Evolutionary conservation across 2,329 filamentous ascomycete species (phyloP).

Genomic region (Nakataea oryzae): DNA sequence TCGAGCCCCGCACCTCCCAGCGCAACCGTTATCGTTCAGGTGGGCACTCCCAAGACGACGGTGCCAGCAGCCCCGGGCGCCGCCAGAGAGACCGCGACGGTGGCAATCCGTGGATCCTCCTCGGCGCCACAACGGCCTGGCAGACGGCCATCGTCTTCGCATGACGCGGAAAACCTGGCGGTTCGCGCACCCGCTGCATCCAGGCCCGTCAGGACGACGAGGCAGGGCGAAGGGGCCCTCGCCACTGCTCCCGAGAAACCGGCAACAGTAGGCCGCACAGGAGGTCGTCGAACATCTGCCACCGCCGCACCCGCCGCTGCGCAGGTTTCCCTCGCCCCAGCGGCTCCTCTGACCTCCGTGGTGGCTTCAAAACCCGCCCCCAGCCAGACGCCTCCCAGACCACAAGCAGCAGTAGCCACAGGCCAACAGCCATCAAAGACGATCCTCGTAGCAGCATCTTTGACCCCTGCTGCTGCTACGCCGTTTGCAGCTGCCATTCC

Average conservation of each 20-base stretch:
- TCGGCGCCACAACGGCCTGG: not conserved
- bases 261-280: not conserved
- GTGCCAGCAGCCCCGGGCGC: slow-evolving; percentile 28
- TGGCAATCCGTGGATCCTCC: not conserved
- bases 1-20: not conserved
- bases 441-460: too few species aligned
- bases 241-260: not conserved
- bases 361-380: slow-evolving; percentile 1
- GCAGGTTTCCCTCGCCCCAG: not conserved
- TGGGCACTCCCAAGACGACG: slow-evolving; percentile 15
- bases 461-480: slow-evolving; percentile 26
- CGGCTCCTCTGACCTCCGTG: slow-evolving; percentile 5
- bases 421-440: not conserved
- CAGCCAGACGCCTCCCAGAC: not conserved
- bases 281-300: not conserved
- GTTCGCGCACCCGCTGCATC: not conserved
- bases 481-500: slow-evolving; percentile 25
- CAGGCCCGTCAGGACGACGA: not conserved
- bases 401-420: not conserved
- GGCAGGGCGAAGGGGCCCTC: not conserved
- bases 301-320: too few species aligned
- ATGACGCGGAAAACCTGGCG: not conserved
- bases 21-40: not conserved
- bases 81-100: not conserved
- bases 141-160: not conserved